A percentile compares a stretch with the other conserved stretches of the same genome.
Evolutionary conservation across 257 asterid species (phyloP).

Genomic region (Solanum habrochaites): DNA sequence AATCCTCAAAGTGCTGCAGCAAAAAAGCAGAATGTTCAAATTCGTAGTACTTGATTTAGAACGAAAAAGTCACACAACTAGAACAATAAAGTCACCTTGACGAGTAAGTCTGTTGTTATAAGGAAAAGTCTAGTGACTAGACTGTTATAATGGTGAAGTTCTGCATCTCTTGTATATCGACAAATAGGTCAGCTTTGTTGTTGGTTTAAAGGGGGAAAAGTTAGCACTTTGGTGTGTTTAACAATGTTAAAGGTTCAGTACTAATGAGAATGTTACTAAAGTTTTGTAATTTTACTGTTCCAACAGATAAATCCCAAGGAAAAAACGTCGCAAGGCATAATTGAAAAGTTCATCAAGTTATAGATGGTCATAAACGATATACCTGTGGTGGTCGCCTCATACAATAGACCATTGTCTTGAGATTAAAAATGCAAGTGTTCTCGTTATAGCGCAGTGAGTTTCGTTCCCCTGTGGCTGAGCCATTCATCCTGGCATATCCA

Average conservation of each 20-base stretch:
- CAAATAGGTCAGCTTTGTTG: background rate
- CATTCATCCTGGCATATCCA: slow-evolving; percentile 5
- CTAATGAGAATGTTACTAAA: no score
- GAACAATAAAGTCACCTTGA: background rate
- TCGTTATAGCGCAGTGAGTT: slow-evolving; percentile 12
- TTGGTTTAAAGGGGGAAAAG: background rate
- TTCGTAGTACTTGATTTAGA: background rate
- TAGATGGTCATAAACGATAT: background rate
- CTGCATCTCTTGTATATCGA: background rate
- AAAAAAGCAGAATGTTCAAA: background rate
- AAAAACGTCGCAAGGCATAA: background rate
- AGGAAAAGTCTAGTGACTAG: background rate
- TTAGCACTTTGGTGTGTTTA: background rate
- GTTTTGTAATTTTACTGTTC: background rate
- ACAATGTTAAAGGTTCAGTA: background rate
- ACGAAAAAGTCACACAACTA: background rate
- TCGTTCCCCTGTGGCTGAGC: background rate
- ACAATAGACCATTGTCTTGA: slow-evolving; percentile 16
- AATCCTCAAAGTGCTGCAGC: slow-evolving; percentile 15
- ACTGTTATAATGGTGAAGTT: background rate
- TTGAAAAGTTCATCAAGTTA: background rate
- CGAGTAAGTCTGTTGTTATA: background rate
- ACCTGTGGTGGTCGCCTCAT: slow-evolving; percentile 14
- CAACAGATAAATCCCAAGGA: background rate
- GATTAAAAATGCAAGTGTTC: background rate